phyloP scores from a whole-genome alignment of 2,329 filamentous ascomycete species.

The Dactylellina haptotyla region DNA sequence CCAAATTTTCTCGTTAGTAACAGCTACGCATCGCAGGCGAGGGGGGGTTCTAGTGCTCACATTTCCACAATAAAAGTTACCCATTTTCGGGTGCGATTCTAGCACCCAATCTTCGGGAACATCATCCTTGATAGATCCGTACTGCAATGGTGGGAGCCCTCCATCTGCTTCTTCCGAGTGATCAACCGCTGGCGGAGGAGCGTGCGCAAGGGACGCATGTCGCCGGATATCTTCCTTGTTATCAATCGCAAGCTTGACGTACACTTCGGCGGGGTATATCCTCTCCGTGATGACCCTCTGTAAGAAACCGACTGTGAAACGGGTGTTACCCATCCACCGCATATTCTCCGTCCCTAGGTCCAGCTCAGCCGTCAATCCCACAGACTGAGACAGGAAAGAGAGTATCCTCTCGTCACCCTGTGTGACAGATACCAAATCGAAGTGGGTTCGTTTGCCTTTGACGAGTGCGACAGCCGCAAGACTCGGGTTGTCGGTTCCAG shows the following conservation, averaged over 20 bases:
- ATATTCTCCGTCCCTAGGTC: conserved; percentile 91
- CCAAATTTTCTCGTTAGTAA: conserved; percentile 1
- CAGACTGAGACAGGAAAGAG: conserved; percentile 88
- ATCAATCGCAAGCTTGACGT: conserved; percentile 81
- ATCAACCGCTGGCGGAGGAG: conserved; percentile 33
- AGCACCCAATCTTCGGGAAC: conserved; percentile 81
- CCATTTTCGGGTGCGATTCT: conserved; percentile 78
- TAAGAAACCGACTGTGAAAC: conserved; percentile 88
- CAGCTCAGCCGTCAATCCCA: conserved; percentile 88
- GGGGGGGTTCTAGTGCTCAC: conserved; percentile 63
- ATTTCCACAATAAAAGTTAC: conserved; percentile 94
- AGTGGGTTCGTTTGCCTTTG: conserved; percentile 77
- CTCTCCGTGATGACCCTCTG: conserved; percentile 78
- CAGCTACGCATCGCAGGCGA: neutral
- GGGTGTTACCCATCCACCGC: conserved; percentile 87
- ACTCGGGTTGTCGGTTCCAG: conserved; percentile 79
- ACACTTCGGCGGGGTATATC: conserved; percentile 87
- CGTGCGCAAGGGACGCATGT: conserved; percentile 60
- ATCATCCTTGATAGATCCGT: conserved; percentile 80
- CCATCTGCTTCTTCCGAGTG: conserved; percentile 58
- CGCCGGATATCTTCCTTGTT: conserved; percentile 76
- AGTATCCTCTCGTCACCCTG: conserved; percentile 78
- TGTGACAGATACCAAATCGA: conserved; percentile 89
- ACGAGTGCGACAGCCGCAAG: conserved; percentile 83
- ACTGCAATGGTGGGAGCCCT: conserved; percentile 77